Conservation (phyloP, 768 basidiomycete species). For the Mycena galericulata region DNA sequence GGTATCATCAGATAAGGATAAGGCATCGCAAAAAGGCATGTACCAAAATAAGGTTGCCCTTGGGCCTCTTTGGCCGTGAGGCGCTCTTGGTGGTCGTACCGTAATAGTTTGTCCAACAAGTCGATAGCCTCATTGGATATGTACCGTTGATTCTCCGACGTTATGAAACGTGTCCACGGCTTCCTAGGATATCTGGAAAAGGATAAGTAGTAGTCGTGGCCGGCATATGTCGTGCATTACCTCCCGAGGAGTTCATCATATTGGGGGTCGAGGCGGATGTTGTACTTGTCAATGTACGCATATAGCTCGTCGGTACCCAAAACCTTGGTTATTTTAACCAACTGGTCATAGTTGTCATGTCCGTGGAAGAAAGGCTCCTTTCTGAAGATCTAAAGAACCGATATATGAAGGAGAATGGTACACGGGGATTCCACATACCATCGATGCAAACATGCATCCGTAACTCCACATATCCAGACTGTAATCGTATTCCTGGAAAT, state of each 20-base stretch:
- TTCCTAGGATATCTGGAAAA: slow-evolving; percentile 85
- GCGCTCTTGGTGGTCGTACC: slow-evolving; percentile 97
- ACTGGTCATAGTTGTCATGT: slow-evolving; percentile 98
- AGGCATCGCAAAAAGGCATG: slow-evolving; percentile 32
- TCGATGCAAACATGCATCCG: slow-evolving; percentile 98
- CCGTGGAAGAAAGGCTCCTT: slow-evolving; percentile 99
- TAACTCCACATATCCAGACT: slow-evolving; percentile 99
- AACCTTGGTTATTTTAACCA: slow-evolving; percentile 98
- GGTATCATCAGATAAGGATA: slow-evolving; percentile 32
- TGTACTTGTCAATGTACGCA: slow-evolving; percentile 93
- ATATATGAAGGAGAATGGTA: slow-evolving; percentile 21
- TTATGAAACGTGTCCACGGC: slow-evolving; percentile 95
- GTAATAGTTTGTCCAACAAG: slow-evolving; percentile 93
- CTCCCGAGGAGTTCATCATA: slow-evolving; percentile 95
- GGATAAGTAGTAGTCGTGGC: slow-evolving; percentile 17
- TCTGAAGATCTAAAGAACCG: slow-evolving; percentile 84
- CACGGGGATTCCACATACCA: slow-evolving; percentile 68
- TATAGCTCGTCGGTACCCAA: slow-evolving; percentile 96
- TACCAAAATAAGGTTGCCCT: slow-evolving; percentile 93
- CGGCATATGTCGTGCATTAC: slow-evolving; percentile 45
- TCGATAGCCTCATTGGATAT: slow-evolving; percentile 98
- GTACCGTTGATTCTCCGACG: slow-evolving; percentile 94
- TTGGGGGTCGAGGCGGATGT: slow-evolving; percentile 94
- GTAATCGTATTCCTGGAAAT: slow-evolving; percentile 99
- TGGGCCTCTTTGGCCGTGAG: slow-evolving; percentile 95